Evolutionary conservation across 352 stramenopile species (phyloP).

Genomic region (Pythium folliculosum): DNA sequence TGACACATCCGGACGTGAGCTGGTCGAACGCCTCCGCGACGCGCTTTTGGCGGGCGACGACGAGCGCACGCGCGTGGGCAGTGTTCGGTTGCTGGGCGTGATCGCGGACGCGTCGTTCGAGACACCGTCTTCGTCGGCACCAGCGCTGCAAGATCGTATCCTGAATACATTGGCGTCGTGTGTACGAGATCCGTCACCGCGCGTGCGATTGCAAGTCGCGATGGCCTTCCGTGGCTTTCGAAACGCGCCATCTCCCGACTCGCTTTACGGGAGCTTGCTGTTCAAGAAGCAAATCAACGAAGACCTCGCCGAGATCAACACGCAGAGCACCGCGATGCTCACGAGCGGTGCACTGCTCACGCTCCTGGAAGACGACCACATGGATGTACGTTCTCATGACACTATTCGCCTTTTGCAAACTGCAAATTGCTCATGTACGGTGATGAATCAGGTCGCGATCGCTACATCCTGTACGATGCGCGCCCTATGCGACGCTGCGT

Average conservation of each 20-base stretch:
- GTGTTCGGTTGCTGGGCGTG: conserved; percentile 8
- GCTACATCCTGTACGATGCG: conserved; percentile 55
- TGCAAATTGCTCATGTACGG: background rate
- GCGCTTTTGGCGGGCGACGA: conserved; percentile 28
- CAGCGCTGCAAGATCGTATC: background rate
- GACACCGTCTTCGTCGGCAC: background rate
- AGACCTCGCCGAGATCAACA: conserved; percentile 36
- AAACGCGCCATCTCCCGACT: background rate
- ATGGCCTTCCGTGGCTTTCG: conserved; percentile 33
- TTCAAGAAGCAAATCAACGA: conserved; percentile 59
- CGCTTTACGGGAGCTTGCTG: conserved; percentile 44
- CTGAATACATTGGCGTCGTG: conserved; percentile 9
- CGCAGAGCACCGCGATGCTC: conserved; percentile 58
- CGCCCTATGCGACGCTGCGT: conserved; percentile 25
- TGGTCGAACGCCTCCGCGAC: conserved; percentile 40
- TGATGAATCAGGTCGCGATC: conserved; percentile 32
- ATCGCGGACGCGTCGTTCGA: conserved; percentile 9
- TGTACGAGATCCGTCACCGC: conserved; percentile 28
- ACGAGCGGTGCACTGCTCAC: conserved; percentile 61
- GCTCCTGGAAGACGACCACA: conserved; percentile 53
- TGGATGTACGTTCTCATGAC: conserved; percentile 23
- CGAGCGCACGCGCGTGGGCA: conserved; percentile 1
- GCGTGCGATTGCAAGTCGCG: conserved; percentile 45
- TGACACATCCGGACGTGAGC: background rate
- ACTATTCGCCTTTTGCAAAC: background rate